A percentile compares a stretch with the other conserved stretches of the same genome.
These are phyloP conservation scores for Vitis riparia DNA, from an alignment of 164 flowering plant genomes.

Conservation along the genomic window DNA sequence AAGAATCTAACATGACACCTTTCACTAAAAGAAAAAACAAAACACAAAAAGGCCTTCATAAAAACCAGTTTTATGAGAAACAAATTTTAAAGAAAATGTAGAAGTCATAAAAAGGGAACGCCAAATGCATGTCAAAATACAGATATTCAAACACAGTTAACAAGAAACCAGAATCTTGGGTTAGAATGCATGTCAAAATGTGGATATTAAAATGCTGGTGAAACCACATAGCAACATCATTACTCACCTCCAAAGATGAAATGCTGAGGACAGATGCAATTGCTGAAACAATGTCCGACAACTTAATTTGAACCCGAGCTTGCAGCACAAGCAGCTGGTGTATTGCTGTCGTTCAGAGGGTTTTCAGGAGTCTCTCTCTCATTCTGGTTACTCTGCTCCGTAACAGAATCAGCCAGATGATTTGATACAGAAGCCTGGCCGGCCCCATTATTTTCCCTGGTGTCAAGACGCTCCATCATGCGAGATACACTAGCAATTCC, in stretches of 20 bases:
- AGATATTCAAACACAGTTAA: too few relatives aligned
- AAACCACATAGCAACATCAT: conserved; percentile 4
- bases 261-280: conserved; percentile 45
- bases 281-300: conserved; percentile 19
- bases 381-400: conserved; percentile 30
- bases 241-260: conserved; percentile 49
- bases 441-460: conserved; percentile 40
- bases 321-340: conserved; percentile 51
- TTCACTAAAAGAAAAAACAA: too few relatives aligned
- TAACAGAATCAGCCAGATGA: conserved; percentile 25
- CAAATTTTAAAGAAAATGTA: too few relatives aligned
- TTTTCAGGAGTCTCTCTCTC: conserved; percentile 28
- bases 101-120: too few relatives aligned
- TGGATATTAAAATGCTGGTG: background rate
- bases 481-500: conserved; percentile 69
- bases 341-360: conserved; percentile 23
- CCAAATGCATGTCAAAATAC: too few relatives aligned
- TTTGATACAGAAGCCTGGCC: conserved; percentile 29
- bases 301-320: conserved; percentile 49
- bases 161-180: too few relatives aligned
- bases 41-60: too few relatives aligned
- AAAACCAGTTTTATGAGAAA: too few relatives aligned
- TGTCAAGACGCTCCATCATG: conserved; percentile 53
- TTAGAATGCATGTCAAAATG: too few relatives aligned
- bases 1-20: too few relatives aligned